These are phyloP conservation scores for Daldinia vernicosa DNA, from an alignment of 495 filamentous ascomycete genomes.

Conservation along the genomic window DNA sequence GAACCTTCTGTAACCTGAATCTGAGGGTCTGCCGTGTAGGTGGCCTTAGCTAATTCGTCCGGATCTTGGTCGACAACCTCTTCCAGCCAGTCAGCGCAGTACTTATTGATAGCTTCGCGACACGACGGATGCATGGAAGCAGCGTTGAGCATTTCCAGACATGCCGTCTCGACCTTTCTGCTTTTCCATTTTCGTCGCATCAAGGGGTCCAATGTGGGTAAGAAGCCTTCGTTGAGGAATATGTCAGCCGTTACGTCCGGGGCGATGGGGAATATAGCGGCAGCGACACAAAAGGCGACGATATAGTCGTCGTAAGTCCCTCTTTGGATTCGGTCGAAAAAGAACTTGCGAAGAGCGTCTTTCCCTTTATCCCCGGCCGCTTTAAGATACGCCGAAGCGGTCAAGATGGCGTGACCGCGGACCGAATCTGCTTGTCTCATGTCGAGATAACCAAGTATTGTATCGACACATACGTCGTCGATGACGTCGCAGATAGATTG, in stretches of 20 bases:
- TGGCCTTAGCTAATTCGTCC: slow-evolving; percentile 64
- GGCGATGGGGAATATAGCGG: slow-evolving; percentile 84
- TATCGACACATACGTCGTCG: slow-evolving; percentile 80
- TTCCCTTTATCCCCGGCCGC: slow-evolving; percentile 73
- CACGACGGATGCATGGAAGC: slow-evolving; percentile 85
- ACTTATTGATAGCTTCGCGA: slow-evolving; percentile 78
- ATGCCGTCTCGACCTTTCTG: slow-evolving; percentile 78
- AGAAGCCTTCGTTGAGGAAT: slow-evolving; percentile 86
- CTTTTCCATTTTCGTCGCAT: slow-evolving; percentile 78
- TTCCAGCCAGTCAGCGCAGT: slow-evolving; percentile 84
- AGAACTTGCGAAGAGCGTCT: slow-evolving; percentile 71
- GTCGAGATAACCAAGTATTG: slow-evolving; percentile 80
- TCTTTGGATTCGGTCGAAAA: slow-evolving; percentile 59
- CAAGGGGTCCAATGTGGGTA: slow-evolving; percentile 71
- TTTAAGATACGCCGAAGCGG: slow-evolving; percentile 81
- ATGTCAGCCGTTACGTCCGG: slow-evolving; percentile 73
- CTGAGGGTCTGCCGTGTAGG: slow-evolving; percentile 51
- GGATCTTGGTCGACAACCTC: slow-evolving; percentile 75
- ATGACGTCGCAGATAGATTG: slow-evolving; percentile 69
- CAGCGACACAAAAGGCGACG: slow-evolving; percentile 86
- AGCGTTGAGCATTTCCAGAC: slow-evolving; percentile 87
- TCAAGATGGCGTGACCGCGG: slow-evolving; percentile 77
- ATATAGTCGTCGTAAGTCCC: slow-evolving; percentile 68
- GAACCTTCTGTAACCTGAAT: slow-evolving; percentile 51
- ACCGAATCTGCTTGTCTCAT: slow-evolving; percentile 73